Percentiles rank a stretch among this genome's conserved stretches.
Conservation (phyloP, 2,329 filamentous ascomycete genomes). For the Colletotrichum gigasporum region DNA sequence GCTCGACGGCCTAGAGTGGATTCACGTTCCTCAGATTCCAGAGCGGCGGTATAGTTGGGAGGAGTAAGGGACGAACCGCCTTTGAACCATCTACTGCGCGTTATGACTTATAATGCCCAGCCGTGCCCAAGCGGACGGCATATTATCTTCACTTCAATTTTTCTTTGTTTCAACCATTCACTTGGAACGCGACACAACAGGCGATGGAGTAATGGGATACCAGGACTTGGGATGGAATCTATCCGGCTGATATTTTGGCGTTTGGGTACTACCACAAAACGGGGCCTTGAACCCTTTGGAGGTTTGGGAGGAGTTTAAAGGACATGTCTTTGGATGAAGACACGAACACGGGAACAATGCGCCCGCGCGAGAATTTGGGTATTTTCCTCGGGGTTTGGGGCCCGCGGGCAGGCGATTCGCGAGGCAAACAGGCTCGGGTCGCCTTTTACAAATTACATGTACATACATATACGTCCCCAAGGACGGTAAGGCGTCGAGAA, state of each 20-base stretch:
- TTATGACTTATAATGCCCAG: conserved; percentile 15
- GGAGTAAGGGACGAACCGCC: conserved; percentile 39
- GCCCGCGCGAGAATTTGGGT: too few relatives aligned
- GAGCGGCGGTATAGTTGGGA: conserved; percentile 63
- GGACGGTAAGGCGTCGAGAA: too few relatives aligned
- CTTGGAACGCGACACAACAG: background rate
- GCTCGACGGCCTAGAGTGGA: conserved; percentile 56
- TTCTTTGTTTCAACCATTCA: conserved; percentile 3
- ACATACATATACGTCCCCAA: too few relatives aligned
- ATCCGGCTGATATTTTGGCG: background rate
- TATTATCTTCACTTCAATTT: conserved; percentile 4
- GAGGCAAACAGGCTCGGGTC: too few relatives aligned
- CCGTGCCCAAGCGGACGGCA: background rate
- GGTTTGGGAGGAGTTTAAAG: background rate
- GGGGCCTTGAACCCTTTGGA: background rate
- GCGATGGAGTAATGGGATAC: conserved; percentile 20
- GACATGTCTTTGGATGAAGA: background rate
- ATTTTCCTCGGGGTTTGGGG: too few relatives aligned
- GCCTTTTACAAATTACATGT: too few relatives aligned
- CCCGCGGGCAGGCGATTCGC: too few relatives aligned
- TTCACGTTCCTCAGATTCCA: conserved; percentile 62
- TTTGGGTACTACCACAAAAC: background rate
- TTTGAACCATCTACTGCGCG: background rate
- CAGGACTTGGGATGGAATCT: background rate
- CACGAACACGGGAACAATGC: background rate